Conservation (phyloP, 192 early-diverging fungal species). For the Lobosporangium transversale region DNA sequence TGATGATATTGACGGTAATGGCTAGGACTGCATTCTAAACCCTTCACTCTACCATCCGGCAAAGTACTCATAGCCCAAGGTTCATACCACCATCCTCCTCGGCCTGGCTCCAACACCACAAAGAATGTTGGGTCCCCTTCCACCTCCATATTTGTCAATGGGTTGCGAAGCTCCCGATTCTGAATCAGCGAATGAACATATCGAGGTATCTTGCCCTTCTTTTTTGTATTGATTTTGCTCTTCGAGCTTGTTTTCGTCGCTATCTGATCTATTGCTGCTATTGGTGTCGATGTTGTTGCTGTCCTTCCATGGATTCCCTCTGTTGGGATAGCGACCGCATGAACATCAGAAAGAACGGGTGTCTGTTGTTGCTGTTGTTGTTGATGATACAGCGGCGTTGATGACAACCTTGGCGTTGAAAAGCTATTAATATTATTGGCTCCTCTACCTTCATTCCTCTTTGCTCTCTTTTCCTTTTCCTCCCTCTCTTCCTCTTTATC, state of each 20-base stretch:
- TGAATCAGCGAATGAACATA: slow-evolving; percentile 42
- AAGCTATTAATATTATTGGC: not conserved
- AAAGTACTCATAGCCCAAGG: slow-evolving; percentile 32
- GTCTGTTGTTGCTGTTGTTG: not conserved
- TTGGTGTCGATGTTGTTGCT: not conserved
- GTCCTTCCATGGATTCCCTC: not conserved
- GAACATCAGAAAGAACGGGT: not conserved
- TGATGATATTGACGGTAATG: not conserved
- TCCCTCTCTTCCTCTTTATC: not conserved
- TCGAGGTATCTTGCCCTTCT: slow-evolving; percentile 6
- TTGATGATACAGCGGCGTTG: not conserved
- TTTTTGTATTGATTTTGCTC: not conserved
- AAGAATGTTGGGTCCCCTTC: slow-evolving; percentile 46
- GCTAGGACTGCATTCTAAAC: not conserved
- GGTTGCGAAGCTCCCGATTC: slow-evolving; percentile 34
- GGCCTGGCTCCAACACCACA: slow-evolving; percentile 24
- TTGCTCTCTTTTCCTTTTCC: not conserved
- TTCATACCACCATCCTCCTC: slow-evolving; percentile 49
- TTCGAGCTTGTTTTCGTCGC: too few relatives aligned
- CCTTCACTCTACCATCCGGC: not conserved
- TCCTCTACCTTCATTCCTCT: not conserved
- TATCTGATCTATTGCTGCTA: too few relatives aligned
- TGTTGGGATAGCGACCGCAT: slow-evolving; percentile 6
- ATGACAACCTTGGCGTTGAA: not conserved
- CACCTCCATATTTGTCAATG: slow-evolving; percentile 38